Conservation (phyloP, 129 eudicot species). For the Logfia minima region DNA sequence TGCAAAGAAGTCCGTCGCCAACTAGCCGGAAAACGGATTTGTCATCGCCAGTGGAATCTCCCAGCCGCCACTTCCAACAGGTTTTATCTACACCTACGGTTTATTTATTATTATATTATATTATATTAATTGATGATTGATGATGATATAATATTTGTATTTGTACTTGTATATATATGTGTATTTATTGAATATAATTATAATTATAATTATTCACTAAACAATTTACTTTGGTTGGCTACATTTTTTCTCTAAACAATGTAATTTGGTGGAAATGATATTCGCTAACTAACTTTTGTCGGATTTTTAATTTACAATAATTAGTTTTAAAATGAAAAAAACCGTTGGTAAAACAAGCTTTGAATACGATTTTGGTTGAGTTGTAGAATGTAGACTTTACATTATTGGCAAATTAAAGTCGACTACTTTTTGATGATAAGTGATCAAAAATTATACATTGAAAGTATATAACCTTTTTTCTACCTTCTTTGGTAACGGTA, state of each 20-base stretch:
- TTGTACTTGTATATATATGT: not conserved
- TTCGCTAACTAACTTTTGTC: not conserved
- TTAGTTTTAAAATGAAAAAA: not conserved
- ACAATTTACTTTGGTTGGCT: too few species aligned
- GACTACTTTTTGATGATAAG: not conserved
- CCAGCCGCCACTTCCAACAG: constrained; percentile 50
- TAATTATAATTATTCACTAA: not conserved
- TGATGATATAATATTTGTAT: too few species aligned
- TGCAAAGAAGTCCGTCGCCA: constrained; percentile 48
- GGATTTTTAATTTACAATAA: not conserved
- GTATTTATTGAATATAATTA: not conserved
- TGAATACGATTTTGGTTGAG: too few species aligned
- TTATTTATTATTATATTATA: not conserved
- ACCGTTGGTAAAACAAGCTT: not conserved
- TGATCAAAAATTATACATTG: too few species aligned
- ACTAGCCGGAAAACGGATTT: constrained; percentile 43
- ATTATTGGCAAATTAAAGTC: not conserved
- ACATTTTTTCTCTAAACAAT: not conserved
- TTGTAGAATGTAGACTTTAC: not conserved
- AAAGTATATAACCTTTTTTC: not conserved
- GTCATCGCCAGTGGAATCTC: constrained; percentile 61
- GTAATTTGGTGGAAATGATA: not conserved
- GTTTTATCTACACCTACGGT: constrained; percentile 32
- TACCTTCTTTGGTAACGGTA: too few species aligned
- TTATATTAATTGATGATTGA: too few species aligned